Base-by-base conservation (phyloP, 495 filamentous ascomycete species). In the Penicillium malachiteum region DNA sequence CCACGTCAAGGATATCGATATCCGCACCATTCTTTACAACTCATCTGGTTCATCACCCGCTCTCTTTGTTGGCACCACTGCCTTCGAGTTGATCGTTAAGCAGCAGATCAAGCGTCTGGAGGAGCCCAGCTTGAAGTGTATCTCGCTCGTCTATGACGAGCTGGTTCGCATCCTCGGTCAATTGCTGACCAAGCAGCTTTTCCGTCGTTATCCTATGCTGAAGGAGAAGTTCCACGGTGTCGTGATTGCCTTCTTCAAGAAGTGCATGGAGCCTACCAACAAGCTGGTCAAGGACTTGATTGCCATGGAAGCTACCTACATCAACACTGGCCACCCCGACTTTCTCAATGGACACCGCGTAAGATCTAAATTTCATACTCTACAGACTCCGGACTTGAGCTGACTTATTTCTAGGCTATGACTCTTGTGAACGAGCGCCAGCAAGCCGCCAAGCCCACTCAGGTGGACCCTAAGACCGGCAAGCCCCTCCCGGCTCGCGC, bases 391-490 rank as follows among this genome's bases (percentile, higher is more conserved):
- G 9, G 34, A 46, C n/a, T 7, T 1, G 31, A 50, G 44, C 62
- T 62, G 35, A 62, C 49, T 41, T 21, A 9, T 39, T 48, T 21
- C 57, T 32, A 90, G 83, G 93, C 94, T 16, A 99, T 99, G 95
- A 88, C 94, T 32, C 91, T 97, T 45, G 91, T 99, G 55, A 91
- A 97, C 68, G 95, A 99, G 64, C 86, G 87, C 49, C 87, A 95
- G 70, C 84, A 77, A 59, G 79, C 85, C 12, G 61, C 83, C 41
- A 94, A 92, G 70, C 95, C 95, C 12, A 91, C 92, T 9, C 95
- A 97, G 73, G 95, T 99, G 30, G 95, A 99, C 68, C 95, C 95
- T 39, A 99, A 99, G 81, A 99, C 95, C 3, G 95, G 95, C 54
- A 96, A 97, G 76, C 92, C 94, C 30, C 79, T 98, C 17, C 89